Evolutionary conservation across 345 rosid genomes (phyloP), one percentile per base, ranked within the genome.

Genomic region (Populus nigra): DNA sequence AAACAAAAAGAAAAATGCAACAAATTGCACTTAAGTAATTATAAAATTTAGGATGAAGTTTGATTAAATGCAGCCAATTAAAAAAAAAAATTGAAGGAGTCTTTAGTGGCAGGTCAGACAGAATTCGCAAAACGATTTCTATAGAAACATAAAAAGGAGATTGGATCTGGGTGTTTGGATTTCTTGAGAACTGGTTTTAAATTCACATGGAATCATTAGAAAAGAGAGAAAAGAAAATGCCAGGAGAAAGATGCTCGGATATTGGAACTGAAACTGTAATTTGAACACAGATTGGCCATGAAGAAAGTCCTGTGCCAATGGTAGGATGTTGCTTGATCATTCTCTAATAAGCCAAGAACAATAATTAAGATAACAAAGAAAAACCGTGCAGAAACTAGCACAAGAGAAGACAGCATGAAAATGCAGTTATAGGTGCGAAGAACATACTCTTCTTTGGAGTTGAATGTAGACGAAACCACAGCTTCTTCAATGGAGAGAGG

Each of bases 401-500:
- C 25, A 1, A 55, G 25, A 20, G 61, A 55, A 55, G 25, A 55
- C 25, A 68, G 20, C 20, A 38, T 8, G 31, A 39, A 78, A 50
- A 66, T 16, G 9, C 7, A 41, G 73, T 16, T 5, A 65, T 17
- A 27, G 68, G 55, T 27, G 4, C 6, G 45, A 5, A 39, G 36
- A 55, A 68, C 87, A 27, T 92, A 95, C 97, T 90, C 87, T 90
- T 95, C 79, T 86, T 89, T 7, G 84, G 92, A 81, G 92, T 74
- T 3, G 92, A 88, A 79, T 95, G 91, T 66, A 88, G 81, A 29
- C 94, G 91, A 73, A 92, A 77, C 97, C 96, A 95, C 15, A 95
- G 88, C 89, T 95, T 95, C 97, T 89, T 95, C 91, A 95, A 78
- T 35, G 94, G 96, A 81, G 92, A 91, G 91, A 95, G 73, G 87